Base-by-base conservation (phyloP, 306 rosid species). In the Coriaria nepalensis region DNA sequence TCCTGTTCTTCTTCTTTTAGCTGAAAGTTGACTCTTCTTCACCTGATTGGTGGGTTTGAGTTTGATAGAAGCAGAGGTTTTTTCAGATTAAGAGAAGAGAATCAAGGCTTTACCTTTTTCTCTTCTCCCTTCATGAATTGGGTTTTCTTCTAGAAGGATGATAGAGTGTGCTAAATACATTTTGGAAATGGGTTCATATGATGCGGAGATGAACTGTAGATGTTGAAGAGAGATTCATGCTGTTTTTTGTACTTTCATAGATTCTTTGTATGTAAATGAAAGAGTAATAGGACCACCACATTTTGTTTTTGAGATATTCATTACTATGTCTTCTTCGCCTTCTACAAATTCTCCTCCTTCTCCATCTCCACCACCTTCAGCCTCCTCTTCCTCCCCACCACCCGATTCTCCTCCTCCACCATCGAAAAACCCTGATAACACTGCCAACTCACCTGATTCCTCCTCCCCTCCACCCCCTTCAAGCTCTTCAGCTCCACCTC, bases 271-370 rank as follows among this genome's bases (percentile, higher is more conserved):
- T 55, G 53, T 44, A 5, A 41, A 70, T 73, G 77, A 63, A 60
- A 57, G 61, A 50, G 49, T 40, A 55, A 33, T 59, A 20, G 29
- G 29, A 20, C 29, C 2, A 68, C 64, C 35, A 50, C 53, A 60
- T 65, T 70, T 50, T 57, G 60, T 39, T 9, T 41, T 56, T 37
- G 45, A 37, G 35, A 47, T 20, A 20, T 20, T 20, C 29, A 20
- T 20, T 20, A 20, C 29, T 20, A 20, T 20, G 29, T 20, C 29
- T 20, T 73, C 94, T 72, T 73, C 69, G 32, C 88, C 71, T 60
- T 68, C 95, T 47, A 93, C 96, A 12, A 76, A 61, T 69, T 65
- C 78, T 69, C 69, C 92, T 12, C 85, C 94, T 43, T 55, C 75
- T 46, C 81, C 75, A 15, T 53, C 61, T 60, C 73, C 97, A 42